Evolutionary conservation across 2,329 filamentous ascomycete genomes (phyloP).

Genomic region (Verticillium isaacii): DNA sequence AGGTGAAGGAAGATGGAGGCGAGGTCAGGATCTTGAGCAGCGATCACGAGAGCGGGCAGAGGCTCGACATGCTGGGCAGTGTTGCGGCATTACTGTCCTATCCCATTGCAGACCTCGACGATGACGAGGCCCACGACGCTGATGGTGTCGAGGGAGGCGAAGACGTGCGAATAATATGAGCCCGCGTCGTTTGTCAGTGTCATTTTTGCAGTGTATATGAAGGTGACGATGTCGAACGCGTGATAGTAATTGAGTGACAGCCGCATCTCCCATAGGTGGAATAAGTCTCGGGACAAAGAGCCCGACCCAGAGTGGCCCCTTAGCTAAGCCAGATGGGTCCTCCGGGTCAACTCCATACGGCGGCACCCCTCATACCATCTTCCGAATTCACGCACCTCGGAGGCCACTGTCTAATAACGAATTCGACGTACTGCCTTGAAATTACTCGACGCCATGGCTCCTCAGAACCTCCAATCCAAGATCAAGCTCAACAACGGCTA

Average conservation of each 20-base stretch:
- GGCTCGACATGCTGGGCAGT: conserved; percentile 77
- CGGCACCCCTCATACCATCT: not conserved
- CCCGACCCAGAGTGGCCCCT: not conserved
- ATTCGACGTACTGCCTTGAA: not conserved
- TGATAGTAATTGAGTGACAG: not conserved
- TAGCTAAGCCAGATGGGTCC: not conserved
- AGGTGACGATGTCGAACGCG: not conserved
- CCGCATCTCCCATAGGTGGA: not conserved
- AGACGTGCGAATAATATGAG: not conserved
- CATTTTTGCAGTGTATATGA: not conserved
- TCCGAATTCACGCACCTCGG: not conserved
- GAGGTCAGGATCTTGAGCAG: conserved; percentile 87
- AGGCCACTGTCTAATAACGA: not conserved
- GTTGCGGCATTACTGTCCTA: conserved; percentile 90
- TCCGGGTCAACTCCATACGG: not conserved
- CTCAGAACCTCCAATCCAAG: conserved; percentile 40
- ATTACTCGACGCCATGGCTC: conserved; percentile 33
- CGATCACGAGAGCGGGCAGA: conserved; percentile 87
- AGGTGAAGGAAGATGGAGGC: conserved; percentile 80
- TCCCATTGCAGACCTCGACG: conserved; percentile 76
- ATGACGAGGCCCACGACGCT: conserved; percentile 51
- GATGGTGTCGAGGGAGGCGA: conserved; percentile 5
- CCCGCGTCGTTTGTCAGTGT: not conserved
- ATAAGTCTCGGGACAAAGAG: not conserved
- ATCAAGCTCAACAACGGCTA: conserved; percentile 51